These are phyloP conservation scores for Calonectria ilicicola DNA, from an alignment of 2,329 filamentous ascomycete genomes.

Conservation along the genomic window DNA sequence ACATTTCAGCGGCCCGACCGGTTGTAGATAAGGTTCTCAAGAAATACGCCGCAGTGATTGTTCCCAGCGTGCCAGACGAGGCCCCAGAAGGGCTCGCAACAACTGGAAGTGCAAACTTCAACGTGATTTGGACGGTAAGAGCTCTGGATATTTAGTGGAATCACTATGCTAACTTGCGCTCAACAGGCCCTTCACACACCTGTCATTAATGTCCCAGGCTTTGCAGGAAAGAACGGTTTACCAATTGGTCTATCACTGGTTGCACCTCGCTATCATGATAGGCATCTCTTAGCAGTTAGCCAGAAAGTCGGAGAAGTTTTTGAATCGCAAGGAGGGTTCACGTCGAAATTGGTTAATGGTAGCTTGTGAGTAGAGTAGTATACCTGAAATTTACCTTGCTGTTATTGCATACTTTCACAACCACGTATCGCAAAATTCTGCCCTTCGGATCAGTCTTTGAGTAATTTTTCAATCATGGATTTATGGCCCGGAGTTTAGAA, in stretches of 20 bases:
- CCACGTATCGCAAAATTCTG: too few relatives aligned
- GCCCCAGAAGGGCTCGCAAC: slow-evolving; percentile 64
- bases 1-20: slow-evolving; percentile 64
- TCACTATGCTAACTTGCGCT: neutral
- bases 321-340: slow-evolving; percentile 41
- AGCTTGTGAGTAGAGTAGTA: too few relatives aligned
- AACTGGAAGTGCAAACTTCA: slow-evolving; percentile 68
- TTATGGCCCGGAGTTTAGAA: too few relatives aligned
- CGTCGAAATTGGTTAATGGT: neutral
- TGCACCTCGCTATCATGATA: slow-evolving; percentile 58
- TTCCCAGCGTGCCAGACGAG: slow-evolving; percentile 70
- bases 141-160: slow-evolving; percentile 44
- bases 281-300: slow-evolving; percentile 55
- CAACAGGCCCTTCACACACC: slow-evolving; percentile 66
- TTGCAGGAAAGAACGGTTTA: slow-evolving; percentile 62
- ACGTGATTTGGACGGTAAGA: slow-evolving; percentile 64
- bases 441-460: too few relatives aligned
- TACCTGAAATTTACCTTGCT: too few relatives aligned
- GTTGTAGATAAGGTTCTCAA: slow-evolving; percentile 64
- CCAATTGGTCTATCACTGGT: slow-evolving; percentile 70
- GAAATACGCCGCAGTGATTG: slow-evolving; percentile 66
- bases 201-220: slow-evolving; percentile 72
- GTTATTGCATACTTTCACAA: too few relatives aligned
- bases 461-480: too few relatives aligned
- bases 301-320: slow-evolving; percentile 51